These are phyloP conservation scores for Auriscalpium orientale DNA, from an alignment of 768 basidiomycete species.

Conservation along the genomic window DNA sequence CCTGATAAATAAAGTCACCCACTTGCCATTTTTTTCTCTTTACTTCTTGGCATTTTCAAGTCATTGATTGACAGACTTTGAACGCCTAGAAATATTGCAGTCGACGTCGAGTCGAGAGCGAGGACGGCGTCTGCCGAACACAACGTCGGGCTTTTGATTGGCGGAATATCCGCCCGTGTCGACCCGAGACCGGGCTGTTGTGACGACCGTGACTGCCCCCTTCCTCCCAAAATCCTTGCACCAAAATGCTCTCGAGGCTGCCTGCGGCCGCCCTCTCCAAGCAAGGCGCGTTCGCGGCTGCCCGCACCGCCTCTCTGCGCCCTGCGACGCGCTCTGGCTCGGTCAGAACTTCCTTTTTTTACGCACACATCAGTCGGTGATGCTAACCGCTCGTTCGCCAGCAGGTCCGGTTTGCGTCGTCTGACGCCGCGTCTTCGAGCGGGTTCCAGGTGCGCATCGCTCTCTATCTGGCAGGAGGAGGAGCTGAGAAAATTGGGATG, in stretches of 20 bases:
- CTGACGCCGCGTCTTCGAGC: constrained; percentile 45
- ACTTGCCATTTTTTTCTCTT: too few relatives aligned
- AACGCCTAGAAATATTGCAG: too few relatives aligned
- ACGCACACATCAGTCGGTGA: background rate
- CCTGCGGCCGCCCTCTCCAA: constrained; percentile 64
- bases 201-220: constrained; percentile 31
- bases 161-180: constrained; percentile 16
- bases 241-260: constrained; percentile 81
- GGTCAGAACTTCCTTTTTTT: constrained; percentile 30
- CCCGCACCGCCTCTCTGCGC: constrained; percentile 36
- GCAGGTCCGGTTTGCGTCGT: constrained; percentile 69
- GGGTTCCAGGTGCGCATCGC: constrained; percentile 53
- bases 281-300: constrained; percentile 38
- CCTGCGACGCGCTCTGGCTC: constrained; percentile 39
- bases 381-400: constrained; percentile 20
- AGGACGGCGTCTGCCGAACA: too few relatives aligned
- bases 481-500: constrained; percentile 1
- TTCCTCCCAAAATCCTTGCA: constrained; percentile 31
- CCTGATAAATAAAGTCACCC: too few relatives aligned
- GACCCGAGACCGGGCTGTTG: constrained; percentile 27
- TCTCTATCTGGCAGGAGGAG: background rate
- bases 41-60: too few relatives aligned
- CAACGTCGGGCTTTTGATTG: background rate
- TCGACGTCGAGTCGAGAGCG: too few relatives aligned
- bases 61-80: too few relatives aligned